A percentile compares a stretch with the other conserved stretches of the same genome.
Evolutionary conservation across 768 basidiomycete species (phyloP).

Genomic region (Exidia glandulosa): DNA sequence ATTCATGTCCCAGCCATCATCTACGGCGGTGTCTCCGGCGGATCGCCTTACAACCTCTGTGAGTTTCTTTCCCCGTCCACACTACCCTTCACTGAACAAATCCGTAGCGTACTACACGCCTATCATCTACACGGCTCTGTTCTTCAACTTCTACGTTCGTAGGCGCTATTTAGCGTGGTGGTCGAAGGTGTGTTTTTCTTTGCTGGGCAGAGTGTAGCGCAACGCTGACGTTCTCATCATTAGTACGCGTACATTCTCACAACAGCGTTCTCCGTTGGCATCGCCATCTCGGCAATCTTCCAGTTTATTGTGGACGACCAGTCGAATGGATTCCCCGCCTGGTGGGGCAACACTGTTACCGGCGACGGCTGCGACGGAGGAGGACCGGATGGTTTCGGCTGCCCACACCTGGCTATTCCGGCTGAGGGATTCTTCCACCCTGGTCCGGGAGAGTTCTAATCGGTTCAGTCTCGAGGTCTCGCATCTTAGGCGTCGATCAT

Average conservation of each 20-base stretch:
- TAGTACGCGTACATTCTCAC: conserved; percentile 15
- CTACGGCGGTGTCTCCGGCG: neutral
- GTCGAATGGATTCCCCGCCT: neutral
- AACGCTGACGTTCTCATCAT: no score
- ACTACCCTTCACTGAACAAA: neutral
- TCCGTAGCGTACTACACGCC: conserved; percentile 1
- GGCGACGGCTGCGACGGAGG: neutral
- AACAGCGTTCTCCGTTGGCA: conserved; percentile 17
- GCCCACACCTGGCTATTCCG: neutral
- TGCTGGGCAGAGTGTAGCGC: no score
- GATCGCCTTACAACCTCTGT: conserved; percentile 1
- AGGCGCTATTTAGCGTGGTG: conserved; percentile 5
- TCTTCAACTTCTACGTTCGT: conserved; percentile 6
- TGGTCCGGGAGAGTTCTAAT: neutral
- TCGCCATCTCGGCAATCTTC: conserved; percentile 20
- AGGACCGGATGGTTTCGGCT: neutral
- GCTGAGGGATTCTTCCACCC: neutral
- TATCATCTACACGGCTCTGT: neutral
- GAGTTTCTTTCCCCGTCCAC: neutral
- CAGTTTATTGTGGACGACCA: conserved; percentile 18
- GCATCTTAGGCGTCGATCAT: no score
- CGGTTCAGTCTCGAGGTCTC: no score
- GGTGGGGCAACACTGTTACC: conserved; percentile 2
- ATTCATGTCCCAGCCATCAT: conserved; percentile 3
- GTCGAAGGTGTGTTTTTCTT: no score